Evolutionary conservation across 345 rosid genomes (phyloP), one percentile per base, ranked within the genome.

Genomic region (Laguncularia racemosa): DNA sequence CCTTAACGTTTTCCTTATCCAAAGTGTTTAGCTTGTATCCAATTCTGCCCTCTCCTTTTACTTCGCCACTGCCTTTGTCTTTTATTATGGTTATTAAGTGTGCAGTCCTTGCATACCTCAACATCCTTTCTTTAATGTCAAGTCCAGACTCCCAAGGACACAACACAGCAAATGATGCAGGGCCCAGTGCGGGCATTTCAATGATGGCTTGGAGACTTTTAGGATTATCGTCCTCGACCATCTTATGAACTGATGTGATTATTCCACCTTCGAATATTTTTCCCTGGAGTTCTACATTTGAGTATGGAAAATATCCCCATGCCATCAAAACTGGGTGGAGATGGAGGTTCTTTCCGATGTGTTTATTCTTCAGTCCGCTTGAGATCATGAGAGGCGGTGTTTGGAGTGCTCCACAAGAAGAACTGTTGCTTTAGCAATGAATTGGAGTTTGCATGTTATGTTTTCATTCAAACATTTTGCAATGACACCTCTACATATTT

Each of bases 251-350:
- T 0, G 84, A 69, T 5, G 92, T 80, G 47, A 85, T 80, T 20
- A 85, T 85, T 57, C 89, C 89, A 19, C 92, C 92, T 45, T 81
- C 84, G 14, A 67, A 73, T n/a, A 65, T 48, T 64, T 59, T 86
- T 2, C 95, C 95, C 16, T 71, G 73, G 65, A 80, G 58, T 51
- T 64, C 70, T 13, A 76, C 52, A 73, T 70, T 64, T 33, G 85
- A 78, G 3, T 84, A 85, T 0, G 97, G 97, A 69, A 93, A 93
- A 79, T 89, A 88, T 18, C 97, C 99, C 99, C 99, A 89, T 0
- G 82, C 66, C 95, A 87, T 81, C 48, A 72, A 28, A 47, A 84
- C 95, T 5, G 99, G 96, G 55, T 93, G 99, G 56, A 89, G 72
- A 62, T 72, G 96, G 62, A 89, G 99, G 72, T 89, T 82, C 44